phyloP scores from a whole-genome alignment of 139 green algal species.

The Chlamydomonas sp. region DNA sequence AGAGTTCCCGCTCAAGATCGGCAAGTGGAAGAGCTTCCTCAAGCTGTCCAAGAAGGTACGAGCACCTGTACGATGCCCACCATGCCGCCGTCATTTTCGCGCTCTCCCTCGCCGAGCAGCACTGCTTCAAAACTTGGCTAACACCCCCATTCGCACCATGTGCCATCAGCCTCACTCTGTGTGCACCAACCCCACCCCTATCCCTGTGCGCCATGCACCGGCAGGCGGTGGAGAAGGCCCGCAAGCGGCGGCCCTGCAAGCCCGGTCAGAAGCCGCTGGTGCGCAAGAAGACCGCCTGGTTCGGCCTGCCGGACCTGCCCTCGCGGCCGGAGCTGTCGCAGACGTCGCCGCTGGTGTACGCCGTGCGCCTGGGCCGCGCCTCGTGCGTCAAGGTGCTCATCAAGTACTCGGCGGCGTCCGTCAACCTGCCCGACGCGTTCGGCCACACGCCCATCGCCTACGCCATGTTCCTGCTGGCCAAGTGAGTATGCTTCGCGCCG shows the following conservation, averaged over 20 bases:
- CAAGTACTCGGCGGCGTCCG: background rate
- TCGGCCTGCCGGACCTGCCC: constrained; percentile 42
- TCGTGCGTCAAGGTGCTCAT: constrained; percentile 28
- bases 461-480: constrained; percentile 41
- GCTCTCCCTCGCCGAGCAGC: too few relatives aligned
- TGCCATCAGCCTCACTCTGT: too few relatives aligned
- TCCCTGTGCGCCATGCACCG: too few relatives aligned
- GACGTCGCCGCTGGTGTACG: constrained; percentile 42
- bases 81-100: too few relatives aligned
- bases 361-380: constrained; percentile 45
- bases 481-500: background rate
- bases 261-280: constrained; percentile 32
- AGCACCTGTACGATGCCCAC: background rate
- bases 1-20: constrained; percentile 47
- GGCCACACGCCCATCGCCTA: constrained; percentile 39
- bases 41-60: constrained; percentile 19
- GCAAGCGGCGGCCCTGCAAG: constrained; percentile 9
- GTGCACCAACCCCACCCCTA: too few relatives aligned
- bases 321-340: constrained; percentile 33
- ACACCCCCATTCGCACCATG: too few relatives aligned
- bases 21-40: constrained; percentile 42
- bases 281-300: constrained; percentile 31
- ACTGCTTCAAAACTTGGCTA: too few relatives aligned
- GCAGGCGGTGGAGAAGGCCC: constrained; percentile 19
- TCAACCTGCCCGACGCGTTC: constrained; percentile 40